Evolutionary conservation across 352 stramenopile genomes (phyloP).

Genomic region (Phytophthora cryptogea): DNA sequence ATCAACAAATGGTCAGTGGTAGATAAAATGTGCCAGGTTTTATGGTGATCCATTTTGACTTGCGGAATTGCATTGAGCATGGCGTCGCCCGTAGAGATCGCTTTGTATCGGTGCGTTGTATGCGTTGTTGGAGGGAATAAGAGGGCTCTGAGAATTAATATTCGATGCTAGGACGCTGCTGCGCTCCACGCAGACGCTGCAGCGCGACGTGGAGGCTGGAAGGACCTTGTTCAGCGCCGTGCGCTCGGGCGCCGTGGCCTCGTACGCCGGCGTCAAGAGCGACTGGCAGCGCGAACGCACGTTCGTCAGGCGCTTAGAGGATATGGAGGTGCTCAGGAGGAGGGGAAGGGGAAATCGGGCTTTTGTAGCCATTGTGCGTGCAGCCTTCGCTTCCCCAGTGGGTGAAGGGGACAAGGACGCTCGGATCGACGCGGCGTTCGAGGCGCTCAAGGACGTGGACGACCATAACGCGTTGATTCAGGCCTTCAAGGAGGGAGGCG

Average conservation of each 20-base stretch:
- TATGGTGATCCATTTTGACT: too few relatives aligned
- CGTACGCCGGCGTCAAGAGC: slow-evolving; percentile 64
- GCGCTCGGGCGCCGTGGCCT: slow-evolving; percentile 63
- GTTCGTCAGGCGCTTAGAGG: slow-evolving; percentile 57
- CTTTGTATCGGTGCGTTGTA: slow-evolving; percentile 35
- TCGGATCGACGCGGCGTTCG: slow-evolving; percentile 71
- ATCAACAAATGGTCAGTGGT: too few relatives aligned
- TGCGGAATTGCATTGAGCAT: too few relatives aligned
- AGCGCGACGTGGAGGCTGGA: slow-evolving; percentile 51
- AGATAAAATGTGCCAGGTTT: too few relatives aligned
- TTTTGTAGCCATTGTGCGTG: slow-evolving; percentile 53
- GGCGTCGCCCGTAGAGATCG: slow-evolving; percentile 31
- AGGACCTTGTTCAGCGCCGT: slow-evolving; percentile 66
- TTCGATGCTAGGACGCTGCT: slow-evolving; percentile 48
- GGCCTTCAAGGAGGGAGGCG: slow-evolving; percentile 44
- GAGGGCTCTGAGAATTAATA: slow-evolving; percentile 16
- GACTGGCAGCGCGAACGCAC: slow-evolving; percentile 79
- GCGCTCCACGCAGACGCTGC: slow-evolving; percentile 55
- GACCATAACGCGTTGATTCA: slow-evolving; percentile 73
- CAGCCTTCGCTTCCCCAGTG: slow-evolving; percentile 52
- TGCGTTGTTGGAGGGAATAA: not conserved
- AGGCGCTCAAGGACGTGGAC: slow-evolving; percentile 56
- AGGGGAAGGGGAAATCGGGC: slow-evolving; percentile 22
- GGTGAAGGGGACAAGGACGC: slow-evolving; percentile 33
- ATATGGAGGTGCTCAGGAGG: slow-evolving; percentile 46